Evolutionary conservation across 192 early-diverging fungal species (phyloP).

Genomic region (Coemansia sp.): DNA sequence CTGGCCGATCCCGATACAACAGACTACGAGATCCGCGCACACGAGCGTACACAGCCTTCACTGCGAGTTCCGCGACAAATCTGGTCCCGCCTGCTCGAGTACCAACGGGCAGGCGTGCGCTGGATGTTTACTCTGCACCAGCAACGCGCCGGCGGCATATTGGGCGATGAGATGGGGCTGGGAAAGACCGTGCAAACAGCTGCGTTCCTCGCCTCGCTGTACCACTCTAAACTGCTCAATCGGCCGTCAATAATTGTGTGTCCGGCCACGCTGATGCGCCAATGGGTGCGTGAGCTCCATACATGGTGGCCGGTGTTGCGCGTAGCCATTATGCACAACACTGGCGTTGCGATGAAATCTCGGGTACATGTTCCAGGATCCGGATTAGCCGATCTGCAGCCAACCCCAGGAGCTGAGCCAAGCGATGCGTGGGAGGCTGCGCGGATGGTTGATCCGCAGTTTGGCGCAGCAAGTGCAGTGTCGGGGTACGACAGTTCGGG

Average conservation of each 20-base stretch:
- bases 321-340: conserved; percentile 86
- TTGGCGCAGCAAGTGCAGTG: background rate
- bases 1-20: conserved; percentile 31
- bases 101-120: conserved; percentile 78
- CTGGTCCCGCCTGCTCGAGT: conserved; percentile 76
- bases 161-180: conserved; percentile 95
- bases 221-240: conserved; percentile 65
- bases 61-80: conserved; percentile 78
- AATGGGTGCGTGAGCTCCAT: conserved; percentile 83
- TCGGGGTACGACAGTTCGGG: conserved; percentile 36
- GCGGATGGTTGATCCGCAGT: conserved; percentile 5
- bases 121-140: conserved; percentile 90
- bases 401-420: background rate
- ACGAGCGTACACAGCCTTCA: conserved; percentile 19
- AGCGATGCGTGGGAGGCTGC: conserved; percentile 14
- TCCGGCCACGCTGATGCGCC: conserved; percentile 74
- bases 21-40: conserved; percentile 28
- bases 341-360: conserved; percentile 71
- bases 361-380: background rate
- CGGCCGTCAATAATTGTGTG: conserved; percentile 63
- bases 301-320: conserved; percentile 81
- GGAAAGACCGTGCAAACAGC: conserved; percentile 94
- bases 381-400: background rate
- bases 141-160: conserved; percentile 84
- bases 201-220: conserved; percentile 75